These are phyloP conservation scores for Colletotrichum sp. DNA, from an alignment of 2,329 filamentous ascomycete genomes.

Conservation along the genomic window DNA sequence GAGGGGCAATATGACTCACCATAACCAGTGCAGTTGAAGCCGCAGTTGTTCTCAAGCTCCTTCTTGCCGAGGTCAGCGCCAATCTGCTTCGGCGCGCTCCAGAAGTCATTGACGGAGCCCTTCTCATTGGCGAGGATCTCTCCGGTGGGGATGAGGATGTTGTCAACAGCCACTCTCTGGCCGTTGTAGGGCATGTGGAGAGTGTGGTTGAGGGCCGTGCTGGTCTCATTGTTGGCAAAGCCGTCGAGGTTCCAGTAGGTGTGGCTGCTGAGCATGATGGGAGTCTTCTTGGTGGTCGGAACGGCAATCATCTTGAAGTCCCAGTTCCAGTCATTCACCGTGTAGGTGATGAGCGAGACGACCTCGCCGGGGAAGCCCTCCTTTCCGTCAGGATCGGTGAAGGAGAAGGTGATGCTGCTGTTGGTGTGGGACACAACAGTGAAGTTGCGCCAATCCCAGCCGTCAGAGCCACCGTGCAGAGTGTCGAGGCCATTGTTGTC, in stretches of 20 bases:
- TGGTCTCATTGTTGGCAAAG: slow-evolving; percentile 75
- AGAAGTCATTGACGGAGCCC: slow-evolving; percentile 80
- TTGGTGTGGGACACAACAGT: slow-evolving; percentile 72
- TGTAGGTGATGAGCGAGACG: slow-evolving; percentile 76
- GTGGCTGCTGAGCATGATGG: slow-evolving; percentile 79
- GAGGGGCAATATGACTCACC: slow-evolving; percentile 53
- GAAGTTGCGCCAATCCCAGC: slow-evolving; percentile 82
- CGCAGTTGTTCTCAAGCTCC: slow-evolving; percentile 76
- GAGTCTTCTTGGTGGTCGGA: slow-evolving; percentile 75
- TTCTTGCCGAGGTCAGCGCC: slow-evolving; percentile 70
- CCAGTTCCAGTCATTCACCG: slow-evolving; percentile 69
- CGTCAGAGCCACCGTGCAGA: slow-evolving; percentile 72
- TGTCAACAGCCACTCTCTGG: slow-evolving; percentile 71
- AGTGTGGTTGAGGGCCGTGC: slow-evolving; percentile 71
- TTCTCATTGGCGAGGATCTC: slow-evolving; percentile 73
- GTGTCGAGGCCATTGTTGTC: slow-evolving; percentile 69
- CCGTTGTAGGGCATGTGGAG: slow-evolving; percentile 76
- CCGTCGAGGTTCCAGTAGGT: slow-evolving; percentile 86
- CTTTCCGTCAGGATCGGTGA: slow-evolving; percentile 75
- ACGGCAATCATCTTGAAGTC: slow-evolving; percentile 75
- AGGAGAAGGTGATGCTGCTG: slow-evolving; percentile 75
- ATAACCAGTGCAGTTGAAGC: slow-evolving; percentile 82
- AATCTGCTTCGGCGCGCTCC: slow-evolving; percentile 80
- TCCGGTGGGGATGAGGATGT: slow-evolving; percentile 77
- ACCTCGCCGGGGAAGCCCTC: slow-evolving; percentile 83